Evolutionary conservation across 1,284 basidiomycete species (phyloP).

Genomic region (Pseudozyma hubeiensis): DNA sequence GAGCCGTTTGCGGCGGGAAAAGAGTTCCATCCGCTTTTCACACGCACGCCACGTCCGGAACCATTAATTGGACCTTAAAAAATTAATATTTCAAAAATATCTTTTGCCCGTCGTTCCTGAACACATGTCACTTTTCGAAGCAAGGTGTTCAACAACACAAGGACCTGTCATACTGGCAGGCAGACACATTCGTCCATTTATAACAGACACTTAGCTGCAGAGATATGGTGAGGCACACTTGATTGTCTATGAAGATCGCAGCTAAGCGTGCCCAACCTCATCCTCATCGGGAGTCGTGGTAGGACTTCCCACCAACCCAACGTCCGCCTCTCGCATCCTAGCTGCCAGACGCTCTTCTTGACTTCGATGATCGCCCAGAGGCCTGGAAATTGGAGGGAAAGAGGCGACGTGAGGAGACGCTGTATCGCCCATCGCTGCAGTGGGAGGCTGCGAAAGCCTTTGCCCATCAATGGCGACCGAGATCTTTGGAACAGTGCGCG

Average conservation of each 20-base stretch:
- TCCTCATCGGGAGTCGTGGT: conserved; percentile 37
- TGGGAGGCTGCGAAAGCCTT: neutral
- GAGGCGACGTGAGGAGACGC: conserved; percentile 2
- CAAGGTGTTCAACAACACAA: too few species aligned
- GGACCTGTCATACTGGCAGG: too few species aligned
- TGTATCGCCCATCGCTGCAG: neutral
- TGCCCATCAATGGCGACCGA: conserved; percentile 21
- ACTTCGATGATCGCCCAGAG: conserved; percentile 23
- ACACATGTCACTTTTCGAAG: too few species aligned
- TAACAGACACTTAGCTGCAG: too few species aligned
- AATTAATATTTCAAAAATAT: neutral
- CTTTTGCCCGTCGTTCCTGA: too few species aligned
- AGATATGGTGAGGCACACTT: too few species aligned
- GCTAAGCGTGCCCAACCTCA: conserved; percentile 2
- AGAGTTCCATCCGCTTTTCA: conserved; percentile 27
- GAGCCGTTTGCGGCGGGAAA: conserved; percentile 20
- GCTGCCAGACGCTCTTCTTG: conserved; percentile 47
- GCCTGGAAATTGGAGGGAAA: conserved; percentile 9
- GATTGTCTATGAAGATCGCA: too few species aligned
- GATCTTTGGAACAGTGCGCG: conserved; percentile 33
- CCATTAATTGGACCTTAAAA: neutral
- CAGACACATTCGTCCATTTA: too few species aligned
- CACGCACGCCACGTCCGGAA: conserved; percentile 11
- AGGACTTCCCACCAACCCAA: conserved; percentile 51
- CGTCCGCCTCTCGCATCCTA: conserved; percentile 52